Percentiles rank a stretch among this genome's conserved stretches.
Evolutionary conservation across 345 rosid species (phyloP).

Genomic region (Moringa oleifera): DNA sequence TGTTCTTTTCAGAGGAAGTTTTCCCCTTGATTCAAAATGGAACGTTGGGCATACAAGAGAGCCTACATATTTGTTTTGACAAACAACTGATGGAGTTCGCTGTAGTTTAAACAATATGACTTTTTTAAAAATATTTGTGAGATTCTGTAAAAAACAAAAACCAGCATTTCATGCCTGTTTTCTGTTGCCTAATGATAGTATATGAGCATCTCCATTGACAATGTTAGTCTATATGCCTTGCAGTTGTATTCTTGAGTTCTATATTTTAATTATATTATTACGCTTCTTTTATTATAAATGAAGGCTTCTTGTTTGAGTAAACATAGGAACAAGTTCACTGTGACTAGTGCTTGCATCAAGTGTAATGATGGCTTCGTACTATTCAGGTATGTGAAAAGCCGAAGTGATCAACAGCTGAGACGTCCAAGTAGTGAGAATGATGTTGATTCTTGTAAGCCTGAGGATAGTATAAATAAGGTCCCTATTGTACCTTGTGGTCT

Average conservation of each 20-base stretch:
- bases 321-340: not conserved
- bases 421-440: slow-evolving; percentile 25
- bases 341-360: not conserved
- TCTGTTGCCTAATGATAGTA: not conserved
- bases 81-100: not conserved
- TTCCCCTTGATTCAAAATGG: not conserved
- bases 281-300: slow-evolving; percentile 1
- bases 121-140: too few relatives aligned
- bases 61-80: not conserved
- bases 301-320: slow-evolving; percentile 6
- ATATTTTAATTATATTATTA: not conserved
- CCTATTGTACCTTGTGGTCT: slow-evolving; percentile 93
- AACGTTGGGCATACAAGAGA: not conserved
- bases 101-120: too few relatives aligned
- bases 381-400: slow-evolving; percentile 90
- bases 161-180: not conserved
- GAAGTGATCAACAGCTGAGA: slow-evolving; percentile 72
- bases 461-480: slow-evolving; percentile 37
- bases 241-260: not conserved
- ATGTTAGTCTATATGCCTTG: not conserved
- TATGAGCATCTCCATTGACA: not conserved
- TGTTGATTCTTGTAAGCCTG: slow-evolving; percentile 62
- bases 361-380: slow-evolving; percentile 12
- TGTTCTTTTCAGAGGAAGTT: not conserved
- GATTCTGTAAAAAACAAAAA: too few relatives aligned